These are phyloP conservation scores for Gnetum montanum DNA, from an alignment of 75 land plant species.

Conservation along the genomic window DNA sequence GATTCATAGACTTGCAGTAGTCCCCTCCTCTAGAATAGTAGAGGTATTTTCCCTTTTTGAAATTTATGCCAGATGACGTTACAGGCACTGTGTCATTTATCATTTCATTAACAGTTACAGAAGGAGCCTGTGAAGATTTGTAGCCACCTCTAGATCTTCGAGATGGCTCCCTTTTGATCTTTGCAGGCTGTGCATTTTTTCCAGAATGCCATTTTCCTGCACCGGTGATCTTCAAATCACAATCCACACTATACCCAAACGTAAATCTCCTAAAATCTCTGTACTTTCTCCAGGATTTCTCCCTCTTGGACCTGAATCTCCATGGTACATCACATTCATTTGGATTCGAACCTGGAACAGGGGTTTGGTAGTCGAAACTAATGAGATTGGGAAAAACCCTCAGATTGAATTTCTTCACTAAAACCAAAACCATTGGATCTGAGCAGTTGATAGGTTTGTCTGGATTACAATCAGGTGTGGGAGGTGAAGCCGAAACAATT, in stretches of 20 bases:
- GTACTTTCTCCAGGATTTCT: constrained; percentile 78
- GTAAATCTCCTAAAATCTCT: constrained; percentile 71
- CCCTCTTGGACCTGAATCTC: constrained; percentile 69
- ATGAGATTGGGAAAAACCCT: constrained; percentile 41
- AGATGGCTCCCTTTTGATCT: constrained; percentile 2
- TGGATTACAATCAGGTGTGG: constrained; percentile 11
- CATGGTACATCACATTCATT: constrained; percentile 78
- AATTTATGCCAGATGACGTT: constrained; percentile 21
- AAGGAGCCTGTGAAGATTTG: neutral
- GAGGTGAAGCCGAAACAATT: neutral
- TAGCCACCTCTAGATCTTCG: constrained; percentile 6
- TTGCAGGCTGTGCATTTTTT: constrained; percentile 35
- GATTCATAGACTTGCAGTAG: constrained; percentile 89
- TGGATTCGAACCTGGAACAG: constrained; percentile 48
- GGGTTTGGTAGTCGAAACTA: constrained; percentile 44
- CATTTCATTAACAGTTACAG: constrained; percentile 21
- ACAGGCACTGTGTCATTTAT: constrained; percentile 57
- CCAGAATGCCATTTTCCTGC: constrained; percentile 84
- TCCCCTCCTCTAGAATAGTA: constrained; percentile 83
- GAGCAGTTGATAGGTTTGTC: constrained; percentile 49
- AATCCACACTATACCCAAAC: constrained; percentile 31
- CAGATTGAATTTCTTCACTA: constrained; percentile 50
- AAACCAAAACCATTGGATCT: constrained; percentile 49
- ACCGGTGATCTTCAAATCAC: constrained; percentile 30
- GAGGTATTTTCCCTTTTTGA: constrained; percentile 60